Evolutionary conservation across 2,329 filamentous ascomycete species (phyloP), one percentile per base, ranked within the genome.

Genomic region (Colletotrichum musae): DNA sequence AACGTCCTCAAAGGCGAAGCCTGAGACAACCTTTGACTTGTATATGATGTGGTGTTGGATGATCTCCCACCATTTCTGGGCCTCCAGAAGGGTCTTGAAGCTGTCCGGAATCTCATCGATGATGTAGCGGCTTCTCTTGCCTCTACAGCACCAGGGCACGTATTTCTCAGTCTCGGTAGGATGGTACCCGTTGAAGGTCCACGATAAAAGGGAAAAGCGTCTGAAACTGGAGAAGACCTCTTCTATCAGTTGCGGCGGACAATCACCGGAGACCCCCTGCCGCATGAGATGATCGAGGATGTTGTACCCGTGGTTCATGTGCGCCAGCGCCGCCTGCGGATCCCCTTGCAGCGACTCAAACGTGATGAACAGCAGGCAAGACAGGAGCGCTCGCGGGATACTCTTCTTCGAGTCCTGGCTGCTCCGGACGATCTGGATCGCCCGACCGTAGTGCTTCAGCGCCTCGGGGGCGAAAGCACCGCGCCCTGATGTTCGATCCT

Each of bases 271-370:
- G 4, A 57, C 50, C 1, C 66, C 66, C 32, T 56, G 41, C 13
- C 45, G 24, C 18, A 53, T 47, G 1, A 61, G 18, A 4, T 70
- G 67, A 2, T 60, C 69, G 1, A 69, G 50, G 21, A 71, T 51
- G 13, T 41, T 67, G 18, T 39, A 64, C 12, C 81, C 81, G 50
- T 82, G 78, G 1, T 75, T 80, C 45, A 82, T 74, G 59, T 83
- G 81, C 36, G 81, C 81, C 6, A 82, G 74, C 4, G 81, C 80
- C 1, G 78, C 79, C 2, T 78, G 75, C 60, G 78, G 76, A 10
- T 83, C 82, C 1, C 80, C 80, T 5, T 80, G 74, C 61, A 81
- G 78, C 1, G 80, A 71, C 53, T 83, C 81, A 58, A 83, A 83
- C 68, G 80, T 82, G 47, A 83, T 79, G 61, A 83, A 83, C 1